phyloP scores from a whole-genome alignment of 768 basidiomycete genomes.

The Amanita subjunquillea region DNA sequence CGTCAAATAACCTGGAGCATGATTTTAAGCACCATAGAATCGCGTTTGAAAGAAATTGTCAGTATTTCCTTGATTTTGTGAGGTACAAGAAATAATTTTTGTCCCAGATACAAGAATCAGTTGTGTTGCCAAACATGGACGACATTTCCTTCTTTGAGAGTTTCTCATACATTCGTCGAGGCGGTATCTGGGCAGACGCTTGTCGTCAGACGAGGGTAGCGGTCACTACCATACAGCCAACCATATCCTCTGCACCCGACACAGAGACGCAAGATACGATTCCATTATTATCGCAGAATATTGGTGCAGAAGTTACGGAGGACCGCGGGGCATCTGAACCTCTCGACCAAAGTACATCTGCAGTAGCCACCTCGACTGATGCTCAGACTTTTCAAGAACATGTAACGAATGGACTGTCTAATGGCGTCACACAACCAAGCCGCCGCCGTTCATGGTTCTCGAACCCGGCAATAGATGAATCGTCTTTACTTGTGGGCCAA shows the following conservation, averaged over 20 bases:
- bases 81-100: slow-evolving; percentile 2
- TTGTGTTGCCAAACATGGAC: slow-evolving; percentile 97
- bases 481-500: slow-evolving; percentile 13
- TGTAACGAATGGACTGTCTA: neutral
- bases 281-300: neutral
- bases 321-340: neutral
- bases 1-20: slow-evolving; percentile 91
- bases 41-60: slow-evolving; percentile 82
- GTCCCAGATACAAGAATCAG: slow-evolving; percentile 78
- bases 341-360: neutral
- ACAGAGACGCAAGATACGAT: neutral
- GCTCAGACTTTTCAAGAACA: neutral
- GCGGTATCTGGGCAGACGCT: slow-evolving; percentile 86
- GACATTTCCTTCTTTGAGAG: slow-evolving; percentile 96
- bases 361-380: neutral
- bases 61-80: slow-evolving; percentile 12
- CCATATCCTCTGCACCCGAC: neutral
- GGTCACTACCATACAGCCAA: neutral
- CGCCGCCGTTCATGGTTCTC: slow-evolving; percentile 55
- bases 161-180: slow-evolving; percentile 47
- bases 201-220: slow-evolving; percentile 25
- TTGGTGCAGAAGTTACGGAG: neutral
- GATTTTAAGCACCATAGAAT: slow-evolving; percentile 85
- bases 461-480: slow-evolving; percentile 27
- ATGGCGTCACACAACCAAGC: neutral